These are phyloP conservation scores for Puccinia polysora DNA, from an alignment of 1,284 basidiomycete genomes.

Conservation along the genomic window DNA sequence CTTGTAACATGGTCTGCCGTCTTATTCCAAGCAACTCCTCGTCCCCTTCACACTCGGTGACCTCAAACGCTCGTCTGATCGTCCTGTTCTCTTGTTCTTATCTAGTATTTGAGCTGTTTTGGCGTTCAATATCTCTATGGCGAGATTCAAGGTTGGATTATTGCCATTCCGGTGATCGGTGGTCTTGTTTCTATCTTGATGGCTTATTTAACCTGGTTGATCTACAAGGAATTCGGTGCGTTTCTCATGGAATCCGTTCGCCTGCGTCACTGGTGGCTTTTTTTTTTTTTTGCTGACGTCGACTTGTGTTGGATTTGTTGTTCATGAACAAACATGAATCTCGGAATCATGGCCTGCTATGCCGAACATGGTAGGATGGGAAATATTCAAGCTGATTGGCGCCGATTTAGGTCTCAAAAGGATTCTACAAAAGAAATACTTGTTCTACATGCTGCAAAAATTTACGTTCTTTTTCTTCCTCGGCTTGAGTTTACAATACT, in stretches of 20 bases:
- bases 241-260: not conserved
- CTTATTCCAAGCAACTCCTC: no score
- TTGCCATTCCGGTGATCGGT: slow-evolving; percentile 28
- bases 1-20: slow-evolving; percentile 34
- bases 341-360: no score
- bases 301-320: no score
- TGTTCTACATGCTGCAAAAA: slow-evolving; percentile 42
- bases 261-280: no score
- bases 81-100: not conserved
- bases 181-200: slow-evolving; percentile 18
- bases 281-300: no score
- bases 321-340: no score
- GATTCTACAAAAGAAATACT: slow-evolving; percentile 28
- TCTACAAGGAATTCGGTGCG: slow-evolving; percentile 37
- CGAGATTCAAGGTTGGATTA: slow-evolving; percentile 21
- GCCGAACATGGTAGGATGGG: slow-evolving; percentile 15
- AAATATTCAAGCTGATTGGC: slow-evolving; percentile 36
- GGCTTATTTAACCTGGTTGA: slow-evolving; percentile 32
- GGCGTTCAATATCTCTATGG: slow-evolving; percentile 34
- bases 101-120: slow-evolving; percentile 40
- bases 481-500: slow-evolving; percentile 33
- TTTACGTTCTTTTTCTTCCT: slow-evolving; percentile 39
- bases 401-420: slow-evolving; percentile 26
- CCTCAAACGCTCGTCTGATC: not conserved
- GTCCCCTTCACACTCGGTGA: not conserved